These are phyloP conservation scores for Saccharomyces uvarum DNA, from an alignment of 1,139 yeast genomes.

Conservation along the genomic window DNA sequence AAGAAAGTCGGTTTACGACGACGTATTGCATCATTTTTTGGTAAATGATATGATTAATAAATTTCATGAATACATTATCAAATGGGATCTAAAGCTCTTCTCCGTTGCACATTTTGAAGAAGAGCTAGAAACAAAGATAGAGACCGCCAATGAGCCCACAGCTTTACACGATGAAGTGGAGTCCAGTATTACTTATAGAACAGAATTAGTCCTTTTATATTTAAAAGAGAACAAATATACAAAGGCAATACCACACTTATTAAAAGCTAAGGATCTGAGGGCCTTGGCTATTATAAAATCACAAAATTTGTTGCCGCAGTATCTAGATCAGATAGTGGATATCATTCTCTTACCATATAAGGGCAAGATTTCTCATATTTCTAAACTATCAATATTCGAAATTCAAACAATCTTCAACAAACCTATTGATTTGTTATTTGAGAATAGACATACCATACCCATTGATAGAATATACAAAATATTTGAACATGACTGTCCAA, in stretches of 20 bases:
- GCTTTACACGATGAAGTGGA: constrained; percentile 14
- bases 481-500: constrained; percentile 34
- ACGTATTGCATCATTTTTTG: constrained; percentile 46
- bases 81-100: constrained; percentile 58
- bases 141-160: constrained; percentile 3
- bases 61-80: constrained; percentile 38
- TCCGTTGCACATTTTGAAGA: constrained; percentile 41
- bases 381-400: constrained; percentile 13
- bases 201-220: constrained; percentile 50
- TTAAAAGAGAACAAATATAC: constrained; percentile 50
- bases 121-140: constrained; percentile 39
- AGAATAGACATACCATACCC: constrained; percentile 55
- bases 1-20: constrained; percentile 44
- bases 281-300: constrained; percentile 51
- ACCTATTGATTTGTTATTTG: constrained; percentile 51
- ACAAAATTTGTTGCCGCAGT: constrained; percentile 53
- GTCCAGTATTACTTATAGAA: constrained; percentile 34
- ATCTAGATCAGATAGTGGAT: constrained; percentile 44
- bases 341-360: constrained; percentile 41
- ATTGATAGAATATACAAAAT: constrained; percentile 45
- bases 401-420: constrained; percentile 38
- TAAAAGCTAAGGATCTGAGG: constrained; percentile 46
- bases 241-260: constrained; percentile 57
- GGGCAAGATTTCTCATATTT: neutral
- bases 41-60: constrained; percentile 31